Conservation (phyloP, 1,284 basidiomycete genomes). For the Hypsizygus ulmarius region DNA sequence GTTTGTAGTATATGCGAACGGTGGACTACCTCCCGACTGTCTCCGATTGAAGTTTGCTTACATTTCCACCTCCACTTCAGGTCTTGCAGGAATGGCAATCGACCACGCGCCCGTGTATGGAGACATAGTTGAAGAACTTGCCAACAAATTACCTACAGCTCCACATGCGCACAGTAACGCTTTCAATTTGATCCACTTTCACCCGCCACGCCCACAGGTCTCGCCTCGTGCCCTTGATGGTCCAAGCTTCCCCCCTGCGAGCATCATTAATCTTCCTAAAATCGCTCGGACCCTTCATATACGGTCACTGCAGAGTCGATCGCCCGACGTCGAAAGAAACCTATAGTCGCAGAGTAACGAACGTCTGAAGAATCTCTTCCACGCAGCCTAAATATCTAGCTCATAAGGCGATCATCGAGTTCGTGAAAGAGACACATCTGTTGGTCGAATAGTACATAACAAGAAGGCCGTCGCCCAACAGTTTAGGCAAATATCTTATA, state of each 20-base stretch:
- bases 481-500: no score
- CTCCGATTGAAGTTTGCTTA: no score
- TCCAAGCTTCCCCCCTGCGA: not conserved
- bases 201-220: not conserved
- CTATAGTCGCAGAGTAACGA: not conserved
- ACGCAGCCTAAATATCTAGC: not conserved
- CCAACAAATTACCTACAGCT: not conserved
- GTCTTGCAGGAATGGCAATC: not conserved
- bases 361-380: not conserved
- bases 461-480: no score
- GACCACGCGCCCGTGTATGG: slow-evolving; percentile 4
- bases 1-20: slow-evolving; percentile 1
- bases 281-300: not conserved
- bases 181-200: not conserved
- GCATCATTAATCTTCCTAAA: not conserved
- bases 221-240: slow-evolving; percentile 3
- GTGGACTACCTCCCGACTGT: not conserved
- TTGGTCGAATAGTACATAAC: no score
- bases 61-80: not conserved
- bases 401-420: slow-evolving; percentile 1
- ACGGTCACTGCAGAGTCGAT: not conserved
- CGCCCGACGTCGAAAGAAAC: not conserved
- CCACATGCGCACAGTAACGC: not conserved
- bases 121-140: not conserved
- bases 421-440: not conserved